These are phyloP conservation scores for Rhynchosporium secalis DNA, from an alignment of 2,329 filamentous ascomycete species.

Conservation along the genomic window DNA sequence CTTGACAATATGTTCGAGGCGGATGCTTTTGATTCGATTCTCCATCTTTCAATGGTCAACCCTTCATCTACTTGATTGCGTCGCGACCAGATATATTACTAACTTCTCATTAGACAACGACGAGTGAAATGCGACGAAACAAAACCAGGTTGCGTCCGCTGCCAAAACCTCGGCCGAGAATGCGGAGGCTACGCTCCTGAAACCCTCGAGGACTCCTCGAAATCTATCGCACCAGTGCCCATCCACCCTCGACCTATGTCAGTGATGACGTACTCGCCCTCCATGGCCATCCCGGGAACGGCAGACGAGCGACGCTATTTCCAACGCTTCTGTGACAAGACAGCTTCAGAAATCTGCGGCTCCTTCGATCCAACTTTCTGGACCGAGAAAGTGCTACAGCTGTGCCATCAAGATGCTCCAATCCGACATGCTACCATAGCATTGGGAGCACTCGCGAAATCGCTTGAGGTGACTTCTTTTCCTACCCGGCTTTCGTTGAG, in stretches of 20 bases:
- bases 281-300: constrained; percentile 35
- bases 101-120: constrained; percentile 34
- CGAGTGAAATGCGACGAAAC: constrained; percentile 41
- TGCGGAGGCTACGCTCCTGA: constrained; percentile 40
- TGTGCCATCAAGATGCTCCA: constrained; percentile 37
- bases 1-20: no score
- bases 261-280: constrained; percentile 36
- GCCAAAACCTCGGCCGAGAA: constrained; percentile 39
- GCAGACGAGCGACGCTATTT: constrained; percentile 38
- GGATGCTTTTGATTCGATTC: not conserved
- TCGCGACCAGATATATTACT: constrained; percentile 11
- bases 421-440: constrained; percentile 39
- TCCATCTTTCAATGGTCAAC: not conserved
- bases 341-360: constrained; percentile 36
- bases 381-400: constrained; percentile 39
- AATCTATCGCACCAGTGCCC: constrained; percentile 32
- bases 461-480: constrained; percentile 37
- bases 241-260: constrained; percentile 39
- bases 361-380: constrained; percentile 38
- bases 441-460: constrained; percentile 37
- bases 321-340: constrained; percentile 40
- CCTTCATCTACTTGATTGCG: not conserved
- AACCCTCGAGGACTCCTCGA: constrained; percentile 33
- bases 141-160: constrained; percentile 39
- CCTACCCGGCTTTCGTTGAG: constrained; percentile 37